A percentile compares a stretch with the other conserved stretches of the same genome.
Conservation (phyloP, 768 basidiomycete species). For the Roridomyces roridus region DNA sequence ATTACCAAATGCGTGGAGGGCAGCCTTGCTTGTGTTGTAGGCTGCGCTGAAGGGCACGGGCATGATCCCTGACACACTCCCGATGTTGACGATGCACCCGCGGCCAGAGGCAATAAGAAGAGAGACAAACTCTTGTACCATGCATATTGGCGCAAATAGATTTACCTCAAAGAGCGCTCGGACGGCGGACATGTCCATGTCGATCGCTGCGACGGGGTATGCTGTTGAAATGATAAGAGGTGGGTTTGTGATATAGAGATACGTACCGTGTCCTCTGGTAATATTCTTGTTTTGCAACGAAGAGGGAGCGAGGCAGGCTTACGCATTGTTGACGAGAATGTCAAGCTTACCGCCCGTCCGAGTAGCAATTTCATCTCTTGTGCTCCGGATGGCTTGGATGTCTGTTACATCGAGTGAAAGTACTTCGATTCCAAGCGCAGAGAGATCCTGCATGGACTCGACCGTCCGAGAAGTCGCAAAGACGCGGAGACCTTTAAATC, state of each 20-base stretch:
- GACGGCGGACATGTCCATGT: constrained; percentile 4
- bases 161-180: background rate
- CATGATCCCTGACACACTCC: background rate
- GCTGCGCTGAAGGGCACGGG: too few relatives aligned
- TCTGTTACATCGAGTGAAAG: background rate
- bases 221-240: background rate
- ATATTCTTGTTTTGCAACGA: too few relatives aligned
- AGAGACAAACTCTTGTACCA: constrained; percentile 8
- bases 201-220: background rate
- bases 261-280: too few relatives aligned
- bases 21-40: too few relatives aligned
- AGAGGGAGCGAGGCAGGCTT: background rate
- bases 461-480: background rate
- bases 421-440: background rate
- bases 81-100: background rate
- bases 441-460: background rate
- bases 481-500: background rate
- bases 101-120: background rate
- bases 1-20: too few relatives aligned
- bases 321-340: constrained; percentile 6
- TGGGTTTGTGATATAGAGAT: too few relatives aligned
- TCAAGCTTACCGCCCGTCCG: background rate
- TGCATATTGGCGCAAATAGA: background rate
- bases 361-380: background rate
- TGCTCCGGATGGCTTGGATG: background rate